Base-by-base conservation (phyloP, 2,329 filamentous ascomycete species). In the Alternaria tenuissima region DNA sequence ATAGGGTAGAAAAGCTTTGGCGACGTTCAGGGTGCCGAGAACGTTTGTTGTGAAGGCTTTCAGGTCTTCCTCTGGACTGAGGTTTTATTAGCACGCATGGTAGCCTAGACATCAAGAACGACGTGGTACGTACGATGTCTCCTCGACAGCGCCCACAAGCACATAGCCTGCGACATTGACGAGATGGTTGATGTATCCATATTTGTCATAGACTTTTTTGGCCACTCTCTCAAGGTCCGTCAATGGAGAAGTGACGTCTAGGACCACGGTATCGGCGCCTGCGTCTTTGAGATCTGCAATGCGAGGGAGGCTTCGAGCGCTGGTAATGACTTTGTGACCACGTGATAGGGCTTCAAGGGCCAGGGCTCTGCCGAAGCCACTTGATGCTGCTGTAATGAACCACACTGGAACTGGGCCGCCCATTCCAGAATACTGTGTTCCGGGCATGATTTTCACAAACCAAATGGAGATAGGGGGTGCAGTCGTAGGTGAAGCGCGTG, bases 1-100 rank as follows among this genome's bases (percentile, higher is more conserved):
- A 32, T 79, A 74, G 0, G 84, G 84, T 0, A 86, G 68, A 8
- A 83, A 78, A 0, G 84, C 82, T 6, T 82, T 80, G 28, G 81
- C 79, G 1, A 85, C 79, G 57, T 83, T 85, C 52, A 85, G 70
- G 7, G 78, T 72, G 3, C 85, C 85, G 62, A 87, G 84, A 30
- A 87, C 82, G 57, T 88, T 87, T 32, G 84, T 85, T 67, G 83
- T 79, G 70, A 85, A 86, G 11, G 71, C 64, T 22, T 78, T 71
- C 42, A 74, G 73, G 22, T 79, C 76, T 66, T 84, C 80, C n/a
- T 75, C 68, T 11, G 76, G 75, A 9, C 78, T 78, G 38, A n/a
- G 1, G 24, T 36, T 11, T 7, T 2, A 30, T 48, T 30, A 48
- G 30, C 32, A 48, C 12, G 22, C 22, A 30, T 36, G 32, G 18